phyloP scores from a whole-genome alignment of 768 basidiomycete genomes.

The Boletus bicolor region DNA sequence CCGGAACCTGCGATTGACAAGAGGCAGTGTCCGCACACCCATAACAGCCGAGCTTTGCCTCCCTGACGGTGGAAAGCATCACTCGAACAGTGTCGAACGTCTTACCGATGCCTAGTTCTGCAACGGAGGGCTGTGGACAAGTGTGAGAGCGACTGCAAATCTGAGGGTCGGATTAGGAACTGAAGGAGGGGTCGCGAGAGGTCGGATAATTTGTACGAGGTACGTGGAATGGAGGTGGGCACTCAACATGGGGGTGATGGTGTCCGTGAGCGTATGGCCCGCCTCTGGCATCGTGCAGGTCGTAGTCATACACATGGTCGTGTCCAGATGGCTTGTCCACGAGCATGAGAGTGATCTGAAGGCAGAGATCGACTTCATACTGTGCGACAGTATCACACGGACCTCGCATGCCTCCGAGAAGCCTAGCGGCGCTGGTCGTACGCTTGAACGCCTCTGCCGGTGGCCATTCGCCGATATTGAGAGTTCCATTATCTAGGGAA shows the following conservation, averaged over 20 bases:
- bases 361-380: slow-evolving; percentile 46
- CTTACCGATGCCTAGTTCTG: slow-evolving; percentile 20
- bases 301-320: slow-evolving; percentile 43
- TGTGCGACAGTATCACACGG: slow-evolving; percentile 40
- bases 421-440: slow-evolving; percentile 40
- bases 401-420: slow-evolving; percentile 31
- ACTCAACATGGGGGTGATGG: slow-evolving; percentile 47
- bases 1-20: slow-evolving; percentile 27
- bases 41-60: slow-evolving; percentile 25
- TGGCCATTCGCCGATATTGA: slow-evolving; percentile 53
- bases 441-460: slow-evolving; percentile 59
- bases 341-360: slow-evolving; percentile 50
- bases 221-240: slow-evolving; percentile 43
- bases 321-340: slow-evolving; percentile 37
- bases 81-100: slow-evolving; percentile 25
- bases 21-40: slow-evolving; percentile 38
- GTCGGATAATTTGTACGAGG: slow-evolving; percentile 40
- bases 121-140: slow-evolving; percentile 31
- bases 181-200: slow-evolving; percentile 24
- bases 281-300: slow-evolving; percentile 45
- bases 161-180: slow-evolving; percentile 29
- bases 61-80: slow-evolving; percentile 26
- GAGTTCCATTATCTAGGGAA: slow-evolving; percentile 45
- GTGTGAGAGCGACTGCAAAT: slow-evolving; percentile 32
- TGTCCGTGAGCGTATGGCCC: slow-evolving; percentile 37